A percentile compares a stretch with the other conserved stretches of the same genome.
Evolutionary conservation across 106 monocot genomes (phyloP).

Genomic region (Agapanthus africanus): DNA sequence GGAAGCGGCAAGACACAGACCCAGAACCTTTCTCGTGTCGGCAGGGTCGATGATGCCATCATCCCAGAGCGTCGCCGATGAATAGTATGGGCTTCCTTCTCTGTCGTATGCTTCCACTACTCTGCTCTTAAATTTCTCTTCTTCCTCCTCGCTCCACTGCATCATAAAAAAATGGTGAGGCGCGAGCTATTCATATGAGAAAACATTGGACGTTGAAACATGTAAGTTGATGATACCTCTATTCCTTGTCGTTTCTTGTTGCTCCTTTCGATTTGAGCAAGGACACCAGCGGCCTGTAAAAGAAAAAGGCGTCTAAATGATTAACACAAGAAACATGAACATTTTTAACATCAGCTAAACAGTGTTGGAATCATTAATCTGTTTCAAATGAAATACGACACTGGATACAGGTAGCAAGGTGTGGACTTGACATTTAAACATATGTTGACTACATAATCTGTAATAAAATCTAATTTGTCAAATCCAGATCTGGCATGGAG

Average conservation of each 20-base stretch:
- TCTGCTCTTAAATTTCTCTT: constrained; percentile 59
- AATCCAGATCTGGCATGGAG: neutral
- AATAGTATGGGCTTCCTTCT: constrained; percentile 95
- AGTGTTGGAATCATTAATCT: too few relatives aligned
- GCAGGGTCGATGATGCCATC: constrained; percentile 97
- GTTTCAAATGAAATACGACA: neutral
- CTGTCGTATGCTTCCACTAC: constrained; percentile 92
- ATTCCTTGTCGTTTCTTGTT: constrained; percentile 80
- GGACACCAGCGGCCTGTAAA: constrained; percentile 93
- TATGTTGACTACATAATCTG: neutral
- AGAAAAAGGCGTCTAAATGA: neutral
- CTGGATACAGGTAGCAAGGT: neutral
- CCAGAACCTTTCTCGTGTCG: constrained; percentile 77
- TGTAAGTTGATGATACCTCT: constrained; percentile 35
- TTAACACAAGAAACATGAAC: neutral
- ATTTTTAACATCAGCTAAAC: too few relatives aligned
- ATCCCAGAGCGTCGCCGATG: constrained; percentile 96
- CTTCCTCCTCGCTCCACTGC: constrained; percentile 87
- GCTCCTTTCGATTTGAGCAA: constrained; percentile 95
- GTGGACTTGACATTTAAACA: neutral
- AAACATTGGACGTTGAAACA: neutral
- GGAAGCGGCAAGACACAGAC: constrained; percentile 78
- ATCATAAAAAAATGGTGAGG: neutral
- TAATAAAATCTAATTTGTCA: too few relatives aligned
- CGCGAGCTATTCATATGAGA: neutral